Evolutionary conservation across 352 stramenopile genomes (phyloP).

Genomic region (Pythium angustatum): DNA sequence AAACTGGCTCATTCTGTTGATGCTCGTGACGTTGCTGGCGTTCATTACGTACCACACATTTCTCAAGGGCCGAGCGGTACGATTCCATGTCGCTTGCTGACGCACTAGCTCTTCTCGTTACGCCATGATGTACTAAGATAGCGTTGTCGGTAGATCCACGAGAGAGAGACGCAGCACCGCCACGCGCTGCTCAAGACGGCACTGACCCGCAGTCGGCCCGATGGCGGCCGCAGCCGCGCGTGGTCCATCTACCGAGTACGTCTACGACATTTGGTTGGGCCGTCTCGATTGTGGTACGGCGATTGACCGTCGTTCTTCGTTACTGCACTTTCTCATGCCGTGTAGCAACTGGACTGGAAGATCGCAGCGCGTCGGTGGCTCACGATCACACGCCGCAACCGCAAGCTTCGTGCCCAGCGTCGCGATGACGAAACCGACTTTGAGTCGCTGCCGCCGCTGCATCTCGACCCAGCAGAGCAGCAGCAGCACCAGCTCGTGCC

Average conservation of each 20-base stretch:
- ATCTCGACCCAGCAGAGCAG: not conserved
- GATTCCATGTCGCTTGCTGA: not conserved
- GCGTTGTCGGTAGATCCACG: slow-evolving; percentile 34
- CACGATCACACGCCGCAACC: slow-evolving; percentile 59
- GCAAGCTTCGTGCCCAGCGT: slow-evolving; percentile 41
- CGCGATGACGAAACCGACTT: slow-evolving; percentile 68
- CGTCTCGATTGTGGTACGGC: too few species aligned
- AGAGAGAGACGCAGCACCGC: slow-evolving; percentile 55
- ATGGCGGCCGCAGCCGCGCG: slow-evolving; percentile 44
- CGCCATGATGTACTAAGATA: too few species aligned
- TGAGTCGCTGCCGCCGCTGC: slow-evolving; percentile 47
- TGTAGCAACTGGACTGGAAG: slow-evolving; percentile 63
- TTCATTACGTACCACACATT: slow-evolving; percentile 76
- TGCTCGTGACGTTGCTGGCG: slow-evolving; percentile 72
- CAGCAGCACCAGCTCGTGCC: not conserved
- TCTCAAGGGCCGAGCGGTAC: slow-evolving; percentile 55
- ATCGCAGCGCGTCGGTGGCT: slow-evolving; percentile 68
- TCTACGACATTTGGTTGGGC: not conserved
- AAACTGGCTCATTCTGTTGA: slow-evolving; percentile 80
- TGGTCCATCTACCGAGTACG: slow-evolving; percentile 77
- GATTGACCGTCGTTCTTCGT: too few species aligned
- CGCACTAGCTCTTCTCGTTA: not conserved
- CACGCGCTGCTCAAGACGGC: slow-evolving; percentile 45
- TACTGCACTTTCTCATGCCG: not conserved
- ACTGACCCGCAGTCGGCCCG: slow-evolving; percentile 47